Percentiles rank a stretch among this genome's conserved stretches.
These are phyloP conservation scores for Neoboletus brunneissimus DNA, from an alignment of 768 basidiomycete species.

Conservation along the genomic window DNA sequence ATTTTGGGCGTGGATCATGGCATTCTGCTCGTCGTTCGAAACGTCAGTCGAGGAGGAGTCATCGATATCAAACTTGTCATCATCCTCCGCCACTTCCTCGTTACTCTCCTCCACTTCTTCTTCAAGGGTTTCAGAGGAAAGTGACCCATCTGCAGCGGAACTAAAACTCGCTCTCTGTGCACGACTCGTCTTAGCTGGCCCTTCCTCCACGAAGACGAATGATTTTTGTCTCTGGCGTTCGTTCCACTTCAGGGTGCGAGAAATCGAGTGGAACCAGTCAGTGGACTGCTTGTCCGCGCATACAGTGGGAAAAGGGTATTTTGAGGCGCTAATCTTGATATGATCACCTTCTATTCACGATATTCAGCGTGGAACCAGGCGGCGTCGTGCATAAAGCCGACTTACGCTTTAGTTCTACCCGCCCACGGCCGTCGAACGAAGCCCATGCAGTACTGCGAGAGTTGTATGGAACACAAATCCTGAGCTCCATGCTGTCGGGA, in stretches of 20 bases:
- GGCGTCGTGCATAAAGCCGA: slow-evolving; percentile 8
- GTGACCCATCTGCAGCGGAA: slow-evolving; percentile 6
- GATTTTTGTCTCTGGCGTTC: slow-evolving; percentile 98
- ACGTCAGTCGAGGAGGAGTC: slow-evolving; percentile 76
- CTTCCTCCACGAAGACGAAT: slow-evolving; percentile 96
- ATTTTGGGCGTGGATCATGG: slow-evolving; percentile 4
- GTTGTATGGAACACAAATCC: slow-evolving; percentile 99
- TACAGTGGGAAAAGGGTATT: slow-evolving; percentile 97
- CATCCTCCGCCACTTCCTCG: slow-evolving; percentile 51
- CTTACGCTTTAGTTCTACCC: slow-evolving; percentile 94
- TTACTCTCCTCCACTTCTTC: slow-evolving; percentile 43
- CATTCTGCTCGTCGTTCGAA: slow-evolving; percentile 13
- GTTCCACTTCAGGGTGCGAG: slow-evolving; percentile 97
- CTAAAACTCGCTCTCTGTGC: slow-evolving; percentile 13
- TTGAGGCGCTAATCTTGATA: slow-evolving; percentile 96
- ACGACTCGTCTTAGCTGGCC: slow-evolving; percentile 46
- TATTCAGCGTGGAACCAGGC: slow-evolving; percentile 7
- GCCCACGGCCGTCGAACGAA: slow-evolving; percentile 94
- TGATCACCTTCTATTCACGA: slow-evolving; percentile 86
- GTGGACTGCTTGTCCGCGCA: slow-evolving; percentile 97
- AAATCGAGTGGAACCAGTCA: slow-evolving; percentile 98
- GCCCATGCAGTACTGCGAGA: slow-evolving; percentile 98
- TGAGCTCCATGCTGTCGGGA: slow-evolving; percentile 96
- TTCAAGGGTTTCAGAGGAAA: slow-evolving; percentile 26
- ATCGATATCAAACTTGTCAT: slow-evolving; percentile 91